These are phyloP conservation scores for Fragaria ananassa DNA, from an alignment of 306 rosid genomes.

Conservation along the genomic window DNA sequence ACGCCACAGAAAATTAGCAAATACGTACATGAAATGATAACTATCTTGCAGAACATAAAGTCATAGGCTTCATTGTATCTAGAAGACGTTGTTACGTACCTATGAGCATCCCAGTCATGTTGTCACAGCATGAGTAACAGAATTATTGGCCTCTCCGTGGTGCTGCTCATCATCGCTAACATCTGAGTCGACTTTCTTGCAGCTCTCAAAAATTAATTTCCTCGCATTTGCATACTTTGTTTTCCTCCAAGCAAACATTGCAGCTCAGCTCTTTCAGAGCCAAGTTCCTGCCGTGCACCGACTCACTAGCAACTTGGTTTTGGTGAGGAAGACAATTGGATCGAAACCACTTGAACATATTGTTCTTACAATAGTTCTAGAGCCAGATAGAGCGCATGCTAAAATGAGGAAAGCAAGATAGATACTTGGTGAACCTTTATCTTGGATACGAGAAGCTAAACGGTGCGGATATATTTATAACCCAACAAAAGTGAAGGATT, in stretches of 20 bases:
- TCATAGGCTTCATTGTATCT: background rate
- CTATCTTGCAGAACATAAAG: background rate
- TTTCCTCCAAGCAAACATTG: conserved; percentile 52
- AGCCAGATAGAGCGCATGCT: background rate
- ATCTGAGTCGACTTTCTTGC: background rate
- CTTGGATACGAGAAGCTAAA: background rate
- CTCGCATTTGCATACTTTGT: conserved; percentile 32
- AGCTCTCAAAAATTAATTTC: conserved; percentile 20
- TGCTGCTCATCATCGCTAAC: conserved; percentile 6
- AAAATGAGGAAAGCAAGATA: background rate
- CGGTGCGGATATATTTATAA: conserved; percentile 7
- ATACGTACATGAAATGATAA: background rate
- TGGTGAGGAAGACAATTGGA: conserved; percentile 22
- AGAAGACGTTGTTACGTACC: conserved; percentile 43
- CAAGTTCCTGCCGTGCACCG: conserved; percentile 27
- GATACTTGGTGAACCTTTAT: conserved; percentile 11
- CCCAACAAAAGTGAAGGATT: background rate
- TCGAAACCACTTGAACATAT: conserved; percentile 32
- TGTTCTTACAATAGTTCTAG: conserved; percentile 5
- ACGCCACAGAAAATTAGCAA: background rate
- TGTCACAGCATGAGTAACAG: conserved; percentile 56
- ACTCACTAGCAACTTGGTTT: conserved; percentile 25
- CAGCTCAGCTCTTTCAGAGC: conserved; percentile 25
- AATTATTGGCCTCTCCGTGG: conserved; percentile 42
- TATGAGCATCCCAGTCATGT: conserved; percentile 81